These are phyloP conservation scores for Auriscalpium vulgare DNA, from an alignment of 768 basidiomycete genomes.

Conservation along the genomic window DNA sequence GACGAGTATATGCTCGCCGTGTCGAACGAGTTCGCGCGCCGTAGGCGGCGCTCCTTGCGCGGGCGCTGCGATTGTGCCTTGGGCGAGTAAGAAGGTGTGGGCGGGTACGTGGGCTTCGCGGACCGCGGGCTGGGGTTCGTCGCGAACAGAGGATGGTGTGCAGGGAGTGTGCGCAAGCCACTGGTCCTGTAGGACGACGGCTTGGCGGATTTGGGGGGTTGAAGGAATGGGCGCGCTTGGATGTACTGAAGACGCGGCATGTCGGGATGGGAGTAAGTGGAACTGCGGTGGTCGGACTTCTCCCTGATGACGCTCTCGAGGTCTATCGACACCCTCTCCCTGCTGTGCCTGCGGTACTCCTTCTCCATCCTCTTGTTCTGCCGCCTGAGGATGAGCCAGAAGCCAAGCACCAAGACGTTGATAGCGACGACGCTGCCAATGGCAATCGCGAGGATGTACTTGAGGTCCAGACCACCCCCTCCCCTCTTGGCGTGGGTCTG, in stretches of 20 bases:
- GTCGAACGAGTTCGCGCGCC: constrained; percentile 16
- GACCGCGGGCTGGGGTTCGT: neutral
- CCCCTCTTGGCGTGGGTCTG: constrained; percentile 5
- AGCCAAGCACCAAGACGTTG: constrained; percentile 9
- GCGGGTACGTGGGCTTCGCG: neutral
- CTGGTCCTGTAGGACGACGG: neutral
- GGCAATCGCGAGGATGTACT: neutral
- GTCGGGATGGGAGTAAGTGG: neutral
- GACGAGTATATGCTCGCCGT: constrained; percentile 30
- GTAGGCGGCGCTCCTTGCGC: constrained; percentile 1
- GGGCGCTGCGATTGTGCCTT: neutral
- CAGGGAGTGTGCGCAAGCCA: neutral
- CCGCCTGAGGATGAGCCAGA: constrained; percentile 1
- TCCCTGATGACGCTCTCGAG: constrained; percentile 1
- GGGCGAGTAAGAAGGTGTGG: constrained; percentile 6
- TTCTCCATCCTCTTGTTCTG: constrained; percentile 5
- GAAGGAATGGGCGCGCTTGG: neutral
- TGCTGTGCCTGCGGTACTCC: constrained; percentile 4
- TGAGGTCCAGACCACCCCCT: neutral
- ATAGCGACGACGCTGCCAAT: constrained; percentile 9
- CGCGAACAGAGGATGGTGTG: neutral
- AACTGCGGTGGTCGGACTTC: neutral
- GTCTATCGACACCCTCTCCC: neutral
- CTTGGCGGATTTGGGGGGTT: neutral
- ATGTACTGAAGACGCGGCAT: neutral